Conservation (phyloP, 2,329 filamentous ascomycete genomes). For the Diplodia corticola region DNA sequence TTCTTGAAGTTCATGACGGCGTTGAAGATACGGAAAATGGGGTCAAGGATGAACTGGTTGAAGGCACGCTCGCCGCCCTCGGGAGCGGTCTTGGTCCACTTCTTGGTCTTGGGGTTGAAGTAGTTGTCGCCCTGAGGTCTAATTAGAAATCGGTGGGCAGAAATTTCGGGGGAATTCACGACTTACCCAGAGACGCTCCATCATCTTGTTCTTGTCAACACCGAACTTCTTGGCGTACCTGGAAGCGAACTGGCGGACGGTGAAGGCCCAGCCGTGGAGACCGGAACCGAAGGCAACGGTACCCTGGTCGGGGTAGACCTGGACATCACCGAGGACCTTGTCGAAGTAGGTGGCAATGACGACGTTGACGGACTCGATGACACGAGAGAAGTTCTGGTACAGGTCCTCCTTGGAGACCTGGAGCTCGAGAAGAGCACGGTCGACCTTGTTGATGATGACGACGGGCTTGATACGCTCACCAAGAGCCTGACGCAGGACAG, state of each 20-base stretch:
- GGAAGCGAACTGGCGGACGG: constrained; percentile 92
- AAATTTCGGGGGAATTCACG: neutral
- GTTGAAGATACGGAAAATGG: constrained; percentile 98
- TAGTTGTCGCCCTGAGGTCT: constrained; percentile 79
- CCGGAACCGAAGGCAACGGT: constrained; percentile 99
- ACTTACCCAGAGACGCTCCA: constrained; percentile 97
- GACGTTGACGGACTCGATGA: constrained; percentile 99
- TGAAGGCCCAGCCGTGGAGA: constrained; percentile 99
- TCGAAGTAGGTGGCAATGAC: constrained; percentile 99
- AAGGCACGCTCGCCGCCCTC: constrained; percentile 97
- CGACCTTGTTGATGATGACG: constrained; percentile 99
- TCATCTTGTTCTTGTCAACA: constrained; percentile 99
- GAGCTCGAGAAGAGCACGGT: constrained; percentile 97
- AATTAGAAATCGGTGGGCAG: constrained; percentile 28
- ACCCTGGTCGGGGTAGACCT: constrained; percentile 97
- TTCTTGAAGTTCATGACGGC: constrained; percentile 99
- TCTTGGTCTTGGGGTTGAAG: constrained; percentile 99
- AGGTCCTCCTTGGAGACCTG: constrained; percentile 98
- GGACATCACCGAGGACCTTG: constrained; percentile 94
- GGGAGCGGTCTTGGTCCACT: constrained; percentile 89
- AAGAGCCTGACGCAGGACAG: constrained; percentile 96
- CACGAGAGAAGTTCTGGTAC: constrained; percentile 99
- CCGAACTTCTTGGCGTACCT: constrained; percentile 99
- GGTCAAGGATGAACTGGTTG: constrained; percentile 99
- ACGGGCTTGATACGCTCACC: constrained; percentile 99